These are phyloP conservation scores for Rhodotorula glutinis DNA, from an alignment of 1,284 basidiomycete genomes.

Conservation along the genomic window DNA sequence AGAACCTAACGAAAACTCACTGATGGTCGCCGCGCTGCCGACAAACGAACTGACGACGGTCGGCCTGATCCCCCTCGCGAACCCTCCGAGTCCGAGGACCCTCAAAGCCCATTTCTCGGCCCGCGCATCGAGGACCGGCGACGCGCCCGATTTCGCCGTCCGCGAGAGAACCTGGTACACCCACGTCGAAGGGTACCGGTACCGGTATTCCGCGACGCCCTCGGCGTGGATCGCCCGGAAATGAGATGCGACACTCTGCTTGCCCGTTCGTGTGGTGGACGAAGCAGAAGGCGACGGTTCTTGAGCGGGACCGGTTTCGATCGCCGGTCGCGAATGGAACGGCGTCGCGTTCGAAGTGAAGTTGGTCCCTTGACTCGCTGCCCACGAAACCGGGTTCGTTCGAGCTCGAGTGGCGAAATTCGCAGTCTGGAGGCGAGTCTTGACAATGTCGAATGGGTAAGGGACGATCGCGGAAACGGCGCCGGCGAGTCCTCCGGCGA, in stretches of 20 bases:
- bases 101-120: constrained; percentile 39
- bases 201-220: constrained; percentile 33
- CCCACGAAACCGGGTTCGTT: constrained; percentile 8
- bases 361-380: background rate
- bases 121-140: constrained; percentile 18
- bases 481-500: constrained; percentile 44
- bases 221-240: constrained; percentile 39
- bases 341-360: constrained; percentile 22
- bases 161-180: constrained; percentile 35
- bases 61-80: constrained; percentile 38
- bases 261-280: background rate
- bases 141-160: constrained; percentile 7
- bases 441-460: constrained; percentile 46
- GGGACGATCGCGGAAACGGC: constrained; percentile 42
- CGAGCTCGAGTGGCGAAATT: constrained; percentile 31
- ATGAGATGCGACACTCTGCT: background rate
- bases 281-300: background rate
- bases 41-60: constrained; percentile 43
- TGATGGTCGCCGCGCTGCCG: constrained; percentile 43
- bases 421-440: constrained; percentile 41
- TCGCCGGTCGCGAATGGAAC: constrained; percentile 2
- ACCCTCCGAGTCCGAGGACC: constrained; percentile 37
- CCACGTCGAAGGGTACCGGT: constrained; percentile 36
- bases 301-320: background rate
- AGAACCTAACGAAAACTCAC: constrained; percentile 17